Evolutionary conservation across 2,329 filamentous ascomycete genomes (phyloP), one percentile per base, ranked within the genome.

Genomic region (Alternaria sp.): DNA sequence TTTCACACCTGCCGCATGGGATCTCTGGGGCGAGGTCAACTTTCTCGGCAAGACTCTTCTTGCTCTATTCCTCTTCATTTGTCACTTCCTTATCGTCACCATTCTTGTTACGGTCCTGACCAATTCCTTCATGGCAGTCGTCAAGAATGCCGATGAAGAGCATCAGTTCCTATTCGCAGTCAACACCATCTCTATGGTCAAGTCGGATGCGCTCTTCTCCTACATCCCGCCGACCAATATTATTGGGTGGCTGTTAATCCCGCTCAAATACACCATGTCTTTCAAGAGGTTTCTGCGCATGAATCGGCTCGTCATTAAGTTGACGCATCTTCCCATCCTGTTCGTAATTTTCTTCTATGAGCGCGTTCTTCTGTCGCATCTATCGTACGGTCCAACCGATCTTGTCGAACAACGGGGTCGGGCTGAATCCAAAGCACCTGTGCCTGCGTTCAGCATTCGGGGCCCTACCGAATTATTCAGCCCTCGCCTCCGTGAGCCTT

Each of bases 171-270:
- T 97, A 3, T 97, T 98, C 73, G 94, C 94, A 0, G 93, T 98
- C 77, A 98, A 97, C 75, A 96, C 94, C 5, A 96, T 97, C 51
- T 96, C 93, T 5, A 96, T 97, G 92, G 94, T 97, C 66, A 98
- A 97, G 78, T 97, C 95, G n/a, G 94, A 98, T 76, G 91, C 93
- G 0, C 83, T 97, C 0, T 98, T 98, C 82, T 96, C 93, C 4
- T 97, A 97, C 75, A 87, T 97, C 62, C 91, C 94, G 1, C 94
- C 94, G 0, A 90, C 91, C 14, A 98, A 98, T 74, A 91, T 97
- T 30, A 86, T 97, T 64, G 94, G 92, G 1, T 98, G 94, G 94
- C 75, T 94, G 0, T 82, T 97, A 28, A 93, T 93, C 71, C 94
- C 94, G 0, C 78, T 96, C 44, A 87, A 94, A 64, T 96, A 91